Evolutionary conservation across 129 eudicot genomes (phyloP), one percentile per base, ranked within the genome.

Genomic region (Artemisia tridentata): DNA sequence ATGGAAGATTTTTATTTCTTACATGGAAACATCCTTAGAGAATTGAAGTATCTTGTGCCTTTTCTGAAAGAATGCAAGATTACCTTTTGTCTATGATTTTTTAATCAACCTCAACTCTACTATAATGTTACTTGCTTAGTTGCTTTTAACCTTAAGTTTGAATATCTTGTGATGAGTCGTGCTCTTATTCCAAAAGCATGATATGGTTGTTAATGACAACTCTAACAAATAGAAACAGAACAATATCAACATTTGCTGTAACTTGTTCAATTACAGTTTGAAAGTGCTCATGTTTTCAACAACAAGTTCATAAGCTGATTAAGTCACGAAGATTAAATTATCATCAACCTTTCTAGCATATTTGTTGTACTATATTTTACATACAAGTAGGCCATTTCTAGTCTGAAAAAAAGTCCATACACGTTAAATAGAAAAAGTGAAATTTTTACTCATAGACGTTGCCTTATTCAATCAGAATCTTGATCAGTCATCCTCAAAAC

Each of bases 401-500:
- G 8, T 34, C 8, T 34, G 7, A 34, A 34, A 5, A 34, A 34
- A 6, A 34, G 8, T 34, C 6, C 41, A 34, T 34, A 34, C 6
- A 5, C 41, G 6, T 6, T 34, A 5, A 34, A 34, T 34, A 34
- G 17, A 7, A 16, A 53, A 53, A 18, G 14, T 18, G 29, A 55
- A 55, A 12, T 55, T 4, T 9, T 18, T 55, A 2, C 61, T 19
- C 12, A 6, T 54, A n/a, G 2, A 54, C 13, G 1, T 55, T 55
- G 29, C 61, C 27, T 18, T 11, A 55, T 55, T 55, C 15, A 59
- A 59, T 11, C 2, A 64, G 49, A 72, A 60, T 79, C 71, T 7
- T 53, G 41, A 31, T 68, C 63, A 45, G 60, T 61, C 80, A 14
- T 74, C 80, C 80, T 75, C 57, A 80, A 75, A 69, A 74, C 46